Evolutionary conservation across 129 eudicot species (phyloP), one percentile per base, ranked within the genome.

Genomic region (Chrysanthemum lavandulifolium): DNA sequence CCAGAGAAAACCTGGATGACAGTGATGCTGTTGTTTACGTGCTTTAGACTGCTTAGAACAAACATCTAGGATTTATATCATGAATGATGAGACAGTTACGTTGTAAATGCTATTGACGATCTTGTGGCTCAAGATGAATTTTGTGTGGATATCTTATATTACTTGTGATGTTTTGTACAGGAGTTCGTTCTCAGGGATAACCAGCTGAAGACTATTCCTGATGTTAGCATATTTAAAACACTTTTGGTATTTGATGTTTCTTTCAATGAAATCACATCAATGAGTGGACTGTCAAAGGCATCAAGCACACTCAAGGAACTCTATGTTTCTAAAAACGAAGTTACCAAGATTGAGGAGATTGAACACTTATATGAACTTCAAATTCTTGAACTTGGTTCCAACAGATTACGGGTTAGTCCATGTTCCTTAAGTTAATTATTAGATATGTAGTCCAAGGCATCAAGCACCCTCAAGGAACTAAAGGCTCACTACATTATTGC

Each of bases 331-430:
- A 94, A 94, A 87, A 94, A 94, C 69, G 97, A 94, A 83, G 91
- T 94, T 55, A 15, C 85, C 12, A 90, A 88, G 77, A 94, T 94
- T 0, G 99, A 94, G 84, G 99, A 94, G 86, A 94, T 94, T 27
- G 96, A 88, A 48, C 99, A 94, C 80, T 80, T 94, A n/a, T 86
- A 82, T 77, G 80, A 78, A 62, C 83, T 94, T 68, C 86, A 78
- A 75, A 91, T 94, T 80, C 98, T 94, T 73, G 98, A 94, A 84
- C 98, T 94, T 81, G 98, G 98, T 47, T 94, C 98, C 70, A 94
- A 94, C 82, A 86, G 69, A 84, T 68, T 94, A 77, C 84, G 97
- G 93, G 99, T 94, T 71, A 69, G 88, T 36, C 19, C 60, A 14
- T 53, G 12, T 16, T 33, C 23, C 62, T 59, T 54, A 6, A 56